Conservation (phyloP, 495 filamentous ascomycete species). For the Acidiella bohemica region DNA sequence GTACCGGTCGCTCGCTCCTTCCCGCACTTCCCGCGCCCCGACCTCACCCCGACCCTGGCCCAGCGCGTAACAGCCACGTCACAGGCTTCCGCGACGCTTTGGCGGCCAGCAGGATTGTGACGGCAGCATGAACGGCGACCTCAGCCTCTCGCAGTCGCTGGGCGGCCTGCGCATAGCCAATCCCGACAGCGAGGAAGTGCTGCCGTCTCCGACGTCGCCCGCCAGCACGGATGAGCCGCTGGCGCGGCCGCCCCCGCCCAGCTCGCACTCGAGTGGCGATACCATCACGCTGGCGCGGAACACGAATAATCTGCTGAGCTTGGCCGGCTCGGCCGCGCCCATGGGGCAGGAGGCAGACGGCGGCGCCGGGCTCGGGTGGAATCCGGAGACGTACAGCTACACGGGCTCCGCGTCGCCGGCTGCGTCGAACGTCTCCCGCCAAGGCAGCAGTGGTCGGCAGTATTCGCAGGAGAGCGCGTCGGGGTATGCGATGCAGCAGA, state of each 20-base stretch:
- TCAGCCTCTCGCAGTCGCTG: constrained; percentile 76
- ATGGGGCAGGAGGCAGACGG: constrained; percentile 4
- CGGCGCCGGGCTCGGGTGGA: constrained; percentile 24
- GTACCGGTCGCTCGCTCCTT: too few relatives aligned
- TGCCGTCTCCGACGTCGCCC: constrained; percentile 39
- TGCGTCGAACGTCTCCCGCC: too few relatives aligned
- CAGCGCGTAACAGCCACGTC: too few relatives aligned
- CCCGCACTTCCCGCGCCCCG: too few relatives aligned
- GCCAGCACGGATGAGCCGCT: constrained; percentile 8
- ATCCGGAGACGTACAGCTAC: constrained; percentile 20
- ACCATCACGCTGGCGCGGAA: constrained; percentile 21
- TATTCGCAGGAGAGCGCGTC: too few relatives aligned
- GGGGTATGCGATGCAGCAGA: constrained; percentile 2
- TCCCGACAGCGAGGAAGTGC: constrained; percentile 53
- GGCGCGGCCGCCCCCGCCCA: constrained; percentile 17
- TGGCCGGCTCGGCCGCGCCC: too few relatives aligned
- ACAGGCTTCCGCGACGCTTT: too few relatives aligned
- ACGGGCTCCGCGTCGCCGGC: background rate
- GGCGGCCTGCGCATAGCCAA: constrained; percentile 96
- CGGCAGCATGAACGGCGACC: constrained; percentile 14
- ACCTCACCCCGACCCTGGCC: too few relatives aligned
- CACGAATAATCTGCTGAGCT: too few relatives aligned
- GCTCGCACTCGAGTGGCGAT: constrained; percentile 22
- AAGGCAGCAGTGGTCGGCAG: too few relatives aligned
- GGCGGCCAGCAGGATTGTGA: too few relatives aligned